Conservation (phyloP, 1,284 basidiomycete species). For the Pseudozyma tsukubaensis region DNA sequence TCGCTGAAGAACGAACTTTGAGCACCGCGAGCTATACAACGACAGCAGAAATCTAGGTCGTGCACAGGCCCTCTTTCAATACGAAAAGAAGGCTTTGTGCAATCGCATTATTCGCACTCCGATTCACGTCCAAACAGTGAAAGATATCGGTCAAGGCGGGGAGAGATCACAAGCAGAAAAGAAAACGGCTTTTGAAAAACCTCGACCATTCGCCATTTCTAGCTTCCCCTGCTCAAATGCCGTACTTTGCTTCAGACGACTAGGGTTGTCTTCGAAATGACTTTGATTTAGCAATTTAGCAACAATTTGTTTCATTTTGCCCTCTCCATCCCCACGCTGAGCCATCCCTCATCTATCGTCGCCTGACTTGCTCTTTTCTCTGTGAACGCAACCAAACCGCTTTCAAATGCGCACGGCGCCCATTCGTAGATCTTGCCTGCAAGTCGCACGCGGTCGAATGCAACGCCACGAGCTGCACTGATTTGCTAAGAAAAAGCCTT, state of each 20-base stretch:
- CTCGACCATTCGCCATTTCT: constrained; percentile 3
- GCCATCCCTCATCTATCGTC: too few relatives aligned
- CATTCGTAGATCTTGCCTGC: not conserved
- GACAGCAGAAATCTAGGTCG: too few relatives aligned
- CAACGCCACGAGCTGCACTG: constrained; percentile 1
- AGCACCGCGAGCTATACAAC: not conserved
- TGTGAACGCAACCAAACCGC: too few relatives aligned
- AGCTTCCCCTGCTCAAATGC: not conserved
- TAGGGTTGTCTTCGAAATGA: not conserved
- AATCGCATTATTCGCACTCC: too few relatives aligned
- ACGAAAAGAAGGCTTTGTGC: too few relatives aligned
- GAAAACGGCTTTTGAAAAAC: constrained; percentile 6
- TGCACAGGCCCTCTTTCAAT: too few relatives aligned
- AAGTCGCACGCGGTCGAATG: not conserved
- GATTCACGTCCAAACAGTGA: too few relatives aligned
- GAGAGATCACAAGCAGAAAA: not conserved
- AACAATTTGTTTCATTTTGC: not conserved
- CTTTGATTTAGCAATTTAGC: not conserved
- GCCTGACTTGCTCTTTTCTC: too few relatives aligned
- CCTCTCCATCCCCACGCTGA: too few relatives aligned
- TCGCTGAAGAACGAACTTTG: too few relatives aligned
- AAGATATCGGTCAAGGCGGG: not conserved
- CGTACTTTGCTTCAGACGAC: not conserved
- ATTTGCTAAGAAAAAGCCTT: constrained; percentile 10
- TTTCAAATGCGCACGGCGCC: too few relatives aligned